Evolutionary conservation across 352 stramenopile genomes (phyloP), one percentile per base, ranked within the genome.

Genomic region (Elongisporangium anandrum): DNA sequence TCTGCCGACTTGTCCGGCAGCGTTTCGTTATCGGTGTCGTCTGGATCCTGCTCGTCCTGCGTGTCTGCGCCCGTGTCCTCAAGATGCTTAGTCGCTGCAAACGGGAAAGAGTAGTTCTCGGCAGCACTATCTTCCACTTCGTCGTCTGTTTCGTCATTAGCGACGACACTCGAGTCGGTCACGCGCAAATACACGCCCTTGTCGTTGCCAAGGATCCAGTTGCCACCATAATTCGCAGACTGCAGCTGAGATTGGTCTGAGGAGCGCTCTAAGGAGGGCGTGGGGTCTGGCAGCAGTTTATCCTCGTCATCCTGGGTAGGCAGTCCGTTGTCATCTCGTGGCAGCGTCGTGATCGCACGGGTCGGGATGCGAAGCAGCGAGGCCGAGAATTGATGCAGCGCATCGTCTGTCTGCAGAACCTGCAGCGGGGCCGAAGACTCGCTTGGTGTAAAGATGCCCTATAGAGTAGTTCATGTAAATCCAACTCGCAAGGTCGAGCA

Each of bases 191-290:
- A 92, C 48, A 90, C 70, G 4, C 82, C 83, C 52, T 91, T 92
- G 34, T 91, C 68, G 17, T 77, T 77, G n/a, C 85, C 85, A 29
- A 95, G 59, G 50, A 95, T 90, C 85, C 85, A 95, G 50, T 84
- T 87, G 20, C 79, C 79, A 0, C 83, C 85, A 58, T 79, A 92
- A n/a, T 75, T 69, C 8, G 61, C 34, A 3, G 64, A 20, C 5
- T 57, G 61, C 4, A 72, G 65, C 13, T 63, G 56, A 2, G 29
- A 45, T 6, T 58, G 39, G 12, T 57, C 21, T 6, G 50, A 12
- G 38, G n/a, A 34, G 2, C 17, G 53, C 54, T 23, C 66, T 21
- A 49, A 59, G 21, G 15, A 61, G 17, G 12, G 50, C 45, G 48
- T 6, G 6, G 19, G 3, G 13, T 21, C 51, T 5, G 16, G 29